These are phyloP conservation scores for Colletotrichum godetiae DNA, from an alignment of 2,329 filamentous ascomycete genomes.

Conservation along the genomic window DNA sequence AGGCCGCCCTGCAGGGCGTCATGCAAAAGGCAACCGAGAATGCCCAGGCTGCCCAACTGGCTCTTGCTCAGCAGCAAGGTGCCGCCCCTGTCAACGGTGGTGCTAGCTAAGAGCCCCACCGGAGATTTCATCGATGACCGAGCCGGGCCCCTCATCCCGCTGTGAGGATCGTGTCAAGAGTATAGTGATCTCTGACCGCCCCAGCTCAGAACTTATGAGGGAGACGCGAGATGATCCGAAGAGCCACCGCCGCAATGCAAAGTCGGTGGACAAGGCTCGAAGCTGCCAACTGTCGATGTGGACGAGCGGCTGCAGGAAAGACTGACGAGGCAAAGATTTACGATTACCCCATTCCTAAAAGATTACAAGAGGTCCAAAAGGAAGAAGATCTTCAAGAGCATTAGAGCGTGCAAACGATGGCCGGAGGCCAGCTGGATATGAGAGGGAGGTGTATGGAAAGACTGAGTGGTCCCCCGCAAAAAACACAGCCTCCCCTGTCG, in stretches of 20 bases:
- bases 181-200: slow-evolving; percentile 12
- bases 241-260: slow-evolving; percentile 28
- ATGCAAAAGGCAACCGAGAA: slow-evolving; percentile 71
- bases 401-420: slow-evolving; percentile 37
- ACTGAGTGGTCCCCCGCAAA: slow-evolving; percentile 5
- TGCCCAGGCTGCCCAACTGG: slow-evolving; percentile 46
- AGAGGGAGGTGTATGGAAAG: slow-evolving; percentile 18
- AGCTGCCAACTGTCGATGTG: slow-evolving; percentile 29
- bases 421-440: slow-evolving; percentile 33
- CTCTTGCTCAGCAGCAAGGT: slow-evolving; percentile 41
- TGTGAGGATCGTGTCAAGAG: slow-evolving; percentile 14
- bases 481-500: slow-evolving; percentile 8
- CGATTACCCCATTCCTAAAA: slow-evolving; percentile 32
- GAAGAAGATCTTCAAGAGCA: slow-evolving; percentile 35
- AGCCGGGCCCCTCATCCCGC: slow-evolving; percentile 32
- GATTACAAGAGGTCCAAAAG: slow-evolving; percentile 33
- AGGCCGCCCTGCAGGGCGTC: slow-evolving; percentile 81
- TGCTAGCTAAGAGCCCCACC: slow-evolving; percentile 35
- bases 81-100: slow-evolving; percentile 37
- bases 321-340: slow-evolving; percentile 36
- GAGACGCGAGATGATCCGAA: slow-evolving; percentile 36
- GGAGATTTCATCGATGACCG: slow-evolving; percentile 35
- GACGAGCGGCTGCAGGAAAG: slow-evolving; percentile 31
- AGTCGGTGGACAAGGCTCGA: slow-evolving; percentile 23
- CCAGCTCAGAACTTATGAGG: slow-evolving; percentile 26